These are phyloP conservation scores for Chimonanthus praecox DNA, from an alignment of 164 flowering plant genomes.

Conservation along the genomic window DNA sequence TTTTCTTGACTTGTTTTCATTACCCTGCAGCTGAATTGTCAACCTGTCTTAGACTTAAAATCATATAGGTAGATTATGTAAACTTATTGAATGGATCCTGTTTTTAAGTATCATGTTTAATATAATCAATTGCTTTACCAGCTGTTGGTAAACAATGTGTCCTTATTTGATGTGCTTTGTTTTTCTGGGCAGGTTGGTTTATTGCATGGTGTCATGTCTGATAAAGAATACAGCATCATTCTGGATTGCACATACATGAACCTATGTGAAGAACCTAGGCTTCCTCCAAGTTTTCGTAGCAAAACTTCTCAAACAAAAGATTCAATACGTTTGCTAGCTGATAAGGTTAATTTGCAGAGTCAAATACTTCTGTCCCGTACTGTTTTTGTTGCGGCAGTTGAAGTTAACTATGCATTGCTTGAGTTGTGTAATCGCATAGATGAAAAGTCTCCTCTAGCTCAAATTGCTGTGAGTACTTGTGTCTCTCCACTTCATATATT, in stretches of 20 bases:
- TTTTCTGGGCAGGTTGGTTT: slow-evolving; percentile 60
- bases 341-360: slow-evolving; percentile 85
- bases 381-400: slow-evolving; percentile 68
- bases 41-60: neutral
- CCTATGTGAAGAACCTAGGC: slow-evolving; percentile 66
- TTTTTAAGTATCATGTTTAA: neutral
- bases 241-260: slow-evolving; percentile 70
- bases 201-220: slow-evolving; percentile 76
- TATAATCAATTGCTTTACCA: neutral
- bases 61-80: neutral
- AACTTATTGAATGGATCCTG: neutral
- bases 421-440: slow-evolving; percentile 74
- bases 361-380: slow-evolving; percentile 73
- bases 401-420: slow-evolving; percentile 66
- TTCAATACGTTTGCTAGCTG: slow-evolving; percentile 71
- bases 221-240: slow-evolving; percentile 79
- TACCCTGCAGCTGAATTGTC: neutral
- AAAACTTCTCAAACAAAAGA: slow-evolving; percentile 52
- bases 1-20: neutral
- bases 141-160: neutral
- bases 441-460: slow-evolving; percentile 83
- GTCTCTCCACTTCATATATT: neutral
- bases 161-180: neutral
- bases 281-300: slow-evolving; percentile 88
- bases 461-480: slow-evolving; percentile 62